These are phyloP conservation scores for Solanum peruvianum DNA, from an alignment of 257 asterid genomes.

Conservation along the genomic window DNA sequence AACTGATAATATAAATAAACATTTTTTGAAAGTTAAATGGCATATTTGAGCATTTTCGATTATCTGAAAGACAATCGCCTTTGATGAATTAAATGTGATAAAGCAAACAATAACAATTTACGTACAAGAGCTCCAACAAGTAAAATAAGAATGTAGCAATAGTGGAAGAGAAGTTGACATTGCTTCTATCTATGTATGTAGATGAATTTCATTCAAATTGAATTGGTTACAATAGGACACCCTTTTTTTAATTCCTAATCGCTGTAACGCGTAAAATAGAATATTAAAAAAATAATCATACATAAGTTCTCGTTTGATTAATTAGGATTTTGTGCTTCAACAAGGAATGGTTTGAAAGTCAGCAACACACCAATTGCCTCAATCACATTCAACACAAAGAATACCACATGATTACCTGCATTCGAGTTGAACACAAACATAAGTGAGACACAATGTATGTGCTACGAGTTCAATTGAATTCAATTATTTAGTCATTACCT, in stretches of 20 bases:
- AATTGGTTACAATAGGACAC: not conserved
- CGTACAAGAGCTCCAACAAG: not conserved
- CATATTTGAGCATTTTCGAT: too few relatives aligned
- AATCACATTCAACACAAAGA: slow-evolving; percentile 20
- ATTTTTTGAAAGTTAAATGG: too few relatives aligned
- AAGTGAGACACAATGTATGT: not conserved
- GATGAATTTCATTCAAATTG: not conserved
- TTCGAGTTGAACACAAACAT: not conserved
- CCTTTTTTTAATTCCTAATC: not conserved
- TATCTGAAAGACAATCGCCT: too few relatives aligned
- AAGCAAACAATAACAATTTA: not conserved
- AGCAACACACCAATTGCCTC: slow-evolving; percentile 16
- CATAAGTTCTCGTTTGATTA: not conserved
- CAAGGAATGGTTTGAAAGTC: slow-evolving; percentile 22
- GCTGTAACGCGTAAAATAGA: not conserved
- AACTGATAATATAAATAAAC: too few relatives aligned
- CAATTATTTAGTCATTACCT: slow-evolving; percentile 20
- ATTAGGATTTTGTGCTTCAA: not conserved
- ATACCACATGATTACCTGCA: slow-evolving; percentile 20
- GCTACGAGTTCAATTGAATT: not conserved
- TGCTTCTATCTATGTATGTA: too few relatives aligned
- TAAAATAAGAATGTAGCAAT: not conserved
- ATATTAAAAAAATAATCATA: not conserved
- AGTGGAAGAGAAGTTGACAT: not conserved
- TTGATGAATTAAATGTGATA: not conserved